A percentile compares a stretch with the other conserved stretches of the same genome.
These are phyloP conservation scores for Suillus subalutaceus DNA, from an alignment of 768 basidiomycete genomes.

Conservation along the genomic window DNA sequence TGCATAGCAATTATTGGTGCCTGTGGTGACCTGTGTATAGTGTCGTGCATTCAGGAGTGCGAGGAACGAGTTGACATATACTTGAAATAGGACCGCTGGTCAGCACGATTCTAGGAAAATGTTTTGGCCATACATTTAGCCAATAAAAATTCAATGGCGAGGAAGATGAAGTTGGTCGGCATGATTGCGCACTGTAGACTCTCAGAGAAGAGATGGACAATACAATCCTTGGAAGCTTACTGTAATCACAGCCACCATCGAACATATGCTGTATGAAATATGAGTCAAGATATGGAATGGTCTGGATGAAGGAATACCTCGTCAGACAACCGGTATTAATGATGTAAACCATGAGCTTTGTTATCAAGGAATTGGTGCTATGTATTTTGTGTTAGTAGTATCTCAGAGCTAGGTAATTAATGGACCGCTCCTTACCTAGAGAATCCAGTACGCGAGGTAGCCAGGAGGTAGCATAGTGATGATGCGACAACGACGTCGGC, in stretches of 20 bases:
- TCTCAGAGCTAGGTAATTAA: not conserved
- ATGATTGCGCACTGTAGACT: conserved; percentile 5
- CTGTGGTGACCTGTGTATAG: not conserved
- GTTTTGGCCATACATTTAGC: not conserved
- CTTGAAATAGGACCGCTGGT: not conserved
- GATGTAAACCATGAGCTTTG: not conserved
- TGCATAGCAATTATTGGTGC: too few species aligned
- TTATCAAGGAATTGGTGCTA: conserved; percentile 8
- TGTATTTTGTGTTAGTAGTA: not conserved
- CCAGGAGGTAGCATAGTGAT: conserved; percentile 8
- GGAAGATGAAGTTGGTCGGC: conserved; percentile 5
- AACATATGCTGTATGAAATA: conserved; percentile 3
- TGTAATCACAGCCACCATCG: not conserved
- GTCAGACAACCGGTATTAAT: conserved; percentile 5
- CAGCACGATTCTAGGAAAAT: not conserved
- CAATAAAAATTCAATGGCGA: not conserved
- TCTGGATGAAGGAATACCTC: not conserved
- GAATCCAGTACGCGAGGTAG: not conserved
- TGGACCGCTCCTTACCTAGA: not conserved
- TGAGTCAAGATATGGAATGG: not conserved
- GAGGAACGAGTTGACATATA: conserved; percentile 3
- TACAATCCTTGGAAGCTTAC: not conserved
- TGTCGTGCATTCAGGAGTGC: conserved; percentile 2
- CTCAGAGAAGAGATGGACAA: not conserved
- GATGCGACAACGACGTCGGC: conserved; percentile 2